Evolutionary conservation across 805 yeast genomes (phyloP).

Genomic region (Maudiozyma serrabonitensis): DNA sequence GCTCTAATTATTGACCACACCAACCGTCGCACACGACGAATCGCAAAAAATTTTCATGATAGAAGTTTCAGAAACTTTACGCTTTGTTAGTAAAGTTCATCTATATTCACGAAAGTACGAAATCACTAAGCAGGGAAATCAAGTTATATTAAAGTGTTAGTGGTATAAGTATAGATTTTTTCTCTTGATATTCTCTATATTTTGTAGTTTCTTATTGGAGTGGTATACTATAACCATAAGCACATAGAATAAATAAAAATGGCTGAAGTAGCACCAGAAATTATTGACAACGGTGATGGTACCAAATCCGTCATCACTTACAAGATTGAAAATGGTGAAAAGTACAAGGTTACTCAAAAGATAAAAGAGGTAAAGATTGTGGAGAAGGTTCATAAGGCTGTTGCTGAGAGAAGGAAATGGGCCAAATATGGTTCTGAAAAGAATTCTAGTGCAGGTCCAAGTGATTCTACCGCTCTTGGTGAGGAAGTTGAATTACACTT

Average conservation of each 20-base stretch:
- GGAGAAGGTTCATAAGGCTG: slow-evolving; percentile 73
- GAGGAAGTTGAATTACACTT: slow-evolving; percentile 72
- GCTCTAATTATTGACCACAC: too few species aligned
- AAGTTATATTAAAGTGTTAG: too few species aligned
- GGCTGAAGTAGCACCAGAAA: slow-evolving; percentile 65
- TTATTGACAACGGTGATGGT: slow-evolving; percentile 74
- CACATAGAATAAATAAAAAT: slow-evolving; percentile 9
- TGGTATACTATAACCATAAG: too few species aligned
- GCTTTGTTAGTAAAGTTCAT: neutral
- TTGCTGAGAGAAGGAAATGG: slow-evolving; percentile 88
- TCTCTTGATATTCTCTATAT: too few species aligned
- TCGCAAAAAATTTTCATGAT: neutral
- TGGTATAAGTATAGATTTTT: too few species aligned
- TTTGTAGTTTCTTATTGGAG: too few species aligned
- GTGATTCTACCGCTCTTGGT: slow-evolving; percentile 77
- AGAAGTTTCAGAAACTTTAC: neutral
- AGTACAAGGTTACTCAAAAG: slow-evolving; percentile 78
- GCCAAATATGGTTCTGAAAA: slow-evolving; percentile 76
- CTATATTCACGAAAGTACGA: too few species aligned
- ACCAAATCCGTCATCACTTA: slow-evolving; percentile 79
- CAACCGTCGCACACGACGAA: neutral
- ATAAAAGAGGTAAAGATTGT: slow-evolving; percentile 66
- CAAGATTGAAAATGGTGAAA: slow-evolving; percentile 70
- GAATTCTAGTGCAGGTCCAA: slow-evolving; percentile 73
- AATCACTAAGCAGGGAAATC: too few species aligned